Base-by-base conservation (phyloP, 331 rosid genomes). In the Quercus phellos region DNA sequence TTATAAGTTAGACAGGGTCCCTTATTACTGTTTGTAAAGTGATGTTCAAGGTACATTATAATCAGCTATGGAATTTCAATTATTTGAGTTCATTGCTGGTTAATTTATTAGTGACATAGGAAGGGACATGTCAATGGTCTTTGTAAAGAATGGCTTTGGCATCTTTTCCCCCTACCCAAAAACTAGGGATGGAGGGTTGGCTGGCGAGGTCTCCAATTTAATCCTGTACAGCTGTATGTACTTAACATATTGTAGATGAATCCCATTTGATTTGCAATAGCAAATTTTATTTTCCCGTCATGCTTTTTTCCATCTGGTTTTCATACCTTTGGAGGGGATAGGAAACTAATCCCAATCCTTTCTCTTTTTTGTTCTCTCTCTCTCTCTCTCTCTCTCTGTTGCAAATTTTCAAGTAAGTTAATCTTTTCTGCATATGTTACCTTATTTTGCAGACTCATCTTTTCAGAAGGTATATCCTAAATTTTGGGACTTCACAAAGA, bases 401-500 rank as follows among this genome's bases (percentile, higher is more conserved):
- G 4, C 17, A 46, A 69, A 46, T 63, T 70, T 16, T 67, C 43
- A 60, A 77, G 22, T 67, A 34, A 19, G 74, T 77, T 60, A 58
- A 29, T 68, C 69, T 51, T 38, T 73, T 70, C 63, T 55, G 42
- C 83, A 90, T 35, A 79, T 21, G 42, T 55, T 46, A 17, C 51
- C 58, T 81, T 78, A 55, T 84, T 74, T 81, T 83, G 82, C 96
- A 94, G 98, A 90, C 92, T 89, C 92, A 21, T 83, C 93, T 76
- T 94, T 92, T 87, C 88, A 87, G 85, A 88, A 88, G 74, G 88
- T 83, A 10, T 76, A 74, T 81, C 85, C 95, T 67, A 90, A 90
- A 90, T 89, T 87, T 80, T 94, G 90, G 93, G 97, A 90, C 73
- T 90, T 94, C 74, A 21, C 89, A 74, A 88, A 81, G 90, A 89